Base-by-base conservation (phyloP, 2,329 filamentous ascomycete species). In the Alternaria incomplexa region DNA sequence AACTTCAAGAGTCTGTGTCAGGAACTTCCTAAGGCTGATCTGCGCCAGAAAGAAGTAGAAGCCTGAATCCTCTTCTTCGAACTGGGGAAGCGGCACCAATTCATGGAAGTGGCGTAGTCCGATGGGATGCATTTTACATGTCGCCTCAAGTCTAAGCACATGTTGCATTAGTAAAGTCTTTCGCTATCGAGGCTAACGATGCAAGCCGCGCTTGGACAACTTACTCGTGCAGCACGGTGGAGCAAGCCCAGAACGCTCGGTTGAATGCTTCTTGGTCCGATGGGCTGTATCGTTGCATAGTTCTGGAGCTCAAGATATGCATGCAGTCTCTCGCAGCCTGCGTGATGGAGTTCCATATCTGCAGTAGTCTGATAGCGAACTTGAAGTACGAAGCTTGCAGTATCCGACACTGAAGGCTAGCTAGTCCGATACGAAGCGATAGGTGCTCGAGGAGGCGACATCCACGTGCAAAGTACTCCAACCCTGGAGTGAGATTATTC, bases 61-160 rank as follows among this genome's bases (percentile, higher is more conserved):
- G 2, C 69, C 66, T 4, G 73, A 73, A 32, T 76, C 73, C 43
- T 73, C 71, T 22, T 50, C 55, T 32, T 74, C 72, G 40, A 74
- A 69, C 30, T 72, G 69, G 2, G 73, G 73, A n/a, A 76, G 64
- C 17, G 73, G 70, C 4, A 76, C 73, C 13, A 73, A 51, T 30
- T 75, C 72, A 50, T 74, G 73, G 40, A 74, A 74, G 23, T 76
- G 71, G 11, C 70, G 65, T 13, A 75, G 55, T 5, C 73, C 73
- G n/a, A 68, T 75, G 3, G 73, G 69, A 55, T 74, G 72, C 69
- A 73, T 73, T 46, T 76, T 74, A 56, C 73, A 72, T 11, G 73
- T 72, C 5, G 71, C 71, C 59, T 76, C 70, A 15, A 76, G 36
- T 32, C 63, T 61, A n/a, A 20, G 46, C 43, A 32, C 15, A 32